These are phyloP conservation scores for Schwanniomyces sp. DNA, from an alignment of 805 yeast genomes.

Conservation along the genomic window DNA sequence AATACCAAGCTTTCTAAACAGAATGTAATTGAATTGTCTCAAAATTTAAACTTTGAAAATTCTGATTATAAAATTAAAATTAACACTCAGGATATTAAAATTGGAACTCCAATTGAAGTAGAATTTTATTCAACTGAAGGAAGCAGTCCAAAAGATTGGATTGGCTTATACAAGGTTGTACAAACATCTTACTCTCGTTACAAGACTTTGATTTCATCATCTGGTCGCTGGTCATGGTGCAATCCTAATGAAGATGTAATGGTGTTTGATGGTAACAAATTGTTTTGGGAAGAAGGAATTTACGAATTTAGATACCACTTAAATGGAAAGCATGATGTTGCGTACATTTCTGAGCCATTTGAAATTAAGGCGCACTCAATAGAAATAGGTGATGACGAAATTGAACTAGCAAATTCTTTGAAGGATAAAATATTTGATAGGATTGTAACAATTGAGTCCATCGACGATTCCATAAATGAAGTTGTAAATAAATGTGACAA, in stretches of 20 bases:
- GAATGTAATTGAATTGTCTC: slow-evolving; percentile 39
- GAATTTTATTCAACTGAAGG: slow-evolving; percentile 53
- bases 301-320: slow-evolving; percentile 76
- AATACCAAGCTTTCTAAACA: slow-evolving; percentile 31
- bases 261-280: slow-evolving; percentile 46
- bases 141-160: slow-evolving; percentile 64
- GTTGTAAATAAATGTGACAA: slow-evolving; percentile 25
- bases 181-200: slow-evolving; percentile 57
- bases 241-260: slow-evolving; percentile 42
- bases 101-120: slow-evolving; percentile 57
- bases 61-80: slow-evolving; percentile 31
- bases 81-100: slow-evolving; percentile 7
- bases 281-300: slow-evolving; percentile 67
- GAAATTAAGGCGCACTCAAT: slow-evolving; percentile 50
- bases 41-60: slow-evolving; percentile 36
- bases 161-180: slow-evolving; percentile 67
- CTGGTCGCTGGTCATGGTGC: slow-evolving; percentile 64
- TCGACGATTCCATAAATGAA: slow-evolving; percentile 25
- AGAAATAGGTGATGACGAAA: slow-evolving; percentile 35
- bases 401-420: slow-evolving; percentile 30
- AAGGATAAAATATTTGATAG: slow-evolving; percentile 30
- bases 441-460: slow-evolving; percentile 21
- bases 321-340: slow-evolving; percentile 67
- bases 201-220: slow-evolving; percentile 59
- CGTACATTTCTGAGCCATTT: slow-evolving; percentile 63